Evolutionary conservation across 768 basidiomycete species (phyloP).

Genomic region (Crucibulum laeve): DNA sequence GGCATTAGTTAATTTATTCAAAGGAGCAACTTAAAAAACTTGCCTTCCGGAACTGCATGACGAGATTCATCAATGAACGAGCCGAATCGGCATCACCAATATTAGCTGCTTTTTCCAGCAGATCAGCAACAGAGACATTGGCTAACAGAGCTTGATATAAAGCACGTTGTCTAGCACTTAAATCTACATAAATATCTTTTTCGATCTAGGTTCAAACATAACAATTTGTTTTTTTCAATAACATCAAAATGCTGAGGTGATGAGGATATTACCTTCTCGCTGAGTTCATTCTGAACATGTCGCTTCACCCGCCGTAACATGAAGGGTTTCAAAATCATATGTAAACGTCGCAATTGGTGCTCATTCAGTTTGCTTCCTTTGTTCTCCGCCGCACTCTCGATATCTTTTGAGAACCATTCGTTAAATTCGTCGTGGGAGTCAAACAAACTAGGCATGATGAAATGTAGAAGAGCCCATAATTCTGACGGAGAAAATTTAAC

Average conservation of each 20-base stretch:
- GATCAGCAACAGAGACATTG: slow-evolving; percentile 92
- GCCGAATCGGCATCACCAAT: slow-evolving; percentile 90
- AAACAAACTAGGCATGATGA: slow-evolving; percentile 99
- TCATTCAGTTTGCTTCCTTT: slow-evolving; percentile 91
- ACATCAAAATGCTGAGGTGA: background rate
- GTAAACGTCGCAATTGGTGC: slow-evolving; percentile 88
- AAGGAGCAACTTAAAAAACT: slow-evolving; percentile 6
- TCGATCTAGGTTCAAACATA: slow-evolving; percentile 80
- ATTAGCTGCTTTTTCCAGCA: slow-evolving; percentile 89
- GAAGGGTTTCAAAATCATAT: slow-evolving; percentile 99
- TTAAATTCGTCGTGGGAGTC: slow-evolving; percentile 99
- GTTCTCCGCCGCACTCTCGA: slow-evolving; percentile 91
- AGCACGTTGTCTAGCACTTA: slow-evolving; percentile 87
- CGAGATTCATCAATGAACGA: slow-evolving; percentile 95
- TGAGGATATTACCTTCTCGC: slow-evolving; percentile 75
- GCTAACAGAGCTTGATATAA: slow-evolving; percentile 88
- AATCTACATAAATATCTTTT: slow-evolving; percentile 89
- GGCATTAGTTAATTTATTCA: slow-evolving; percentile 1
- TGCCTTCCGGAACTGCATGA: slow-evolving; percentile 99
- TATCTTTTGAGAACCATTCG: slow-evolving; percentile 99
- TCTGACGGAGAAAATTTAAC: slow-evolving; percentile 42
- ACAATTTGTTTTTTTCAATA: background rate
- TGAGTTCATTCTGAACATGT: slow-evolving; percentile 98
- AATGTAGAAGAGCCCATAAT: slow-evolving; percentile 96
- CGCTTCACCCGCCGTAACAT: slow-evolving; percentile 97